A percentile compares a stretch with the other conserved stretches of the same genome.
phyloP scores from a whole-genome alignment of 768 basidiomycete species.

The Megacollybia marginata region DNA sequence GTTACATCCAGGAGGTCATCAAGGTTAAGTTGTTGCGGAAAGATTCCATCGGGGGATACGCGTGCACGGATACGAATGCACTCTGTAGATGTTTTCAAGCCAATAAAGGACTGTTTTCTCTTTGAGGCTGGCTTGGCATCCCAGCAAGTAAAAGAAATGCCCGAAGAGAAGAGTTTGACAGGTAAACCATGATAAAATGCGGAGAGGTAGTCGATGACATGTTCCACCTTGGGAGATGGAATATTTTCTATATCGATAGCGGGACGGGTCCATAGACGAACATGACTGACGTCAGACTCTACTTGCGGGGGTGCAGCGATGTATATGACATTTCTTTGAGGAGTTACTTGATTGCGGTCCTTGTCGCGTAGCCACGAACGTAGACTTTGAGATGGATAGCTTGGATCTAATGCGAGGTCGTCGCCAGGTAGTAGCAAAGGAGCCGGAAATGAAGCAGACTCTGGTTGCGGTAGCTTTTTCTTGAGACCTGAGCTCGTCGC shows the following conservation, averaged over 20 bases:
- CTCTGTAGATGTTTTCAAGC: slow-evolving; percentile 21
- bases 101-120: slow-evolving; percentile 18
- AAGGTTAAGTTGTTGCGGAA: slow-evolving; percentile 24
- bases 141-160: slow-evolving; percentile 20
- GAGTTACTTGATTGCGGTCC: slow-evolving; percentile 24
- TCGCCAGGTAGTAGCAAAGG: slow-evolving; percentile 26
- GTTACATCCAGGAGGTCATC: slow-evolving; percentile 30
- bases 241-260: not conserved
- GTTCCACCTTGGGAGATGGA: slow-evolving; percentile 11
- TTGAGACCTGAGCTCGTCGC: too few species aligned
- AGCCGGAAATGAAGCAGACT: slow-evolving; percentile 16
- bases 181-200: slow-evolving; percentile 27
- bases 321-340: slow-evolving; percentile 19
- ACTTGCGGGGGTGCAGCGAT: slow-evolving; percentile 23
- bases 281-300: slow-evolving; percentile 12
- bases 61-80: slow-evolving; percentile 26
- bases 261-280: slow-evolving; percentile 18
- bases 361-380: slow-evolving; percentile 20
- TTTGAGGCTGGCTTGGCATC: slow-evolving; percentile 3
- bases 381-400: slow-evolving; percentile 25
- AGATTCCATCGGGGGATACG: slow-evolving; percentile 17
- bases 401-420: slow-evolving; percentile 25
- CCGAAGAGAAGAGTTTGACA: slow-evolving; percentile 16
- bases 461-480: too few species aligned
- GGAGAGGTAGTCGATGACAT: slow-evolving; percentile 21